Evolutionary conservation across 768 basidiomycete genomes (phyloP), one percentile per base, ranked within the genome.

Genomic region (Tulasnella sp.): DNA sequence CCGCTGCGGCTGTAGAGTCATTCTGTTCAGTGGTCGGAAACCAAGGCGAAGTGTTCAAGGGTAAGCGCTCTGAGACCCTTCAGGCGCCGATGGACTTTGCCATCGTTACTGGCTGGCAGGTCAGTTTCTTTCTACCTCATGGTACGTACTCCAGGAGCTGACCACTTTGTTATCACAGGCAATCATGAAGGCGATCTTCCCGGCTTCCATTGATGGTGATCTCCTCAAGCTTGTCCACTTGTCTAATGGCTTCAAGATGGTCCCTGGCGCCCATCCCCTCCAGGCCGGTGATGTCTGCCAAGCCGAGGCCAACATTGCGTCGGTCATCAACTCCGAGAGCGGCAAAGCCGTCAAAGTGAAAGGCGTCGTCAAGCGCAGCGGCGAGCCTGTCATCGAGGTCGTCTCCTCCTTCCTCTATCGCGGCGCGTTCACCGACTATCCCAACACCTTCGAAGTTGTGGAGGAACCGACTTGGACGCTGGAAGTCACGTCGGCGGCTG

Each of bases 121-220:
- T 92, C 69, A 61, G 85, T 72, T 53, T 4, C 42, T 22, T 27
- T 44, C 27, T 58, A 24, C 38, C 22, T 1, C 46, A 5, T n/a
- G 11, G 27, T 49, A 17, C 19, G 7, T 7, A 0, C 7, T 12
- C 7, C 15, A 25, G 12, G 29, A 31, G 21, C 21, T 65, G 27
- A 54, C 64, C n/a, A 31, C 54, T 42, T 25, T 50, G 9, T 22
- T 52, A 11, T 60, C 61, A 0, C 64, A 94, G 92, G 88, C 93
- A n/a, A 98, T 99, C 72, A 99, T 98, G 87, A 91, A 88, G 70
- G 83, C 92, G 0, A 94, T 98, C 72, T 99, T 99, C 82, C 96
- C 96, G 4, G 69, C 77, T 11, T 72, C 81, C 10, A 90, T 99
- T 68, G 89, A 98, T 63, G 96, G 94, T 1, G 94, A 99, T 70